phyloP scores from a whole-genome alignment of 495 filamentous ascomycete species.

The Tuber calosporum region DNA sequence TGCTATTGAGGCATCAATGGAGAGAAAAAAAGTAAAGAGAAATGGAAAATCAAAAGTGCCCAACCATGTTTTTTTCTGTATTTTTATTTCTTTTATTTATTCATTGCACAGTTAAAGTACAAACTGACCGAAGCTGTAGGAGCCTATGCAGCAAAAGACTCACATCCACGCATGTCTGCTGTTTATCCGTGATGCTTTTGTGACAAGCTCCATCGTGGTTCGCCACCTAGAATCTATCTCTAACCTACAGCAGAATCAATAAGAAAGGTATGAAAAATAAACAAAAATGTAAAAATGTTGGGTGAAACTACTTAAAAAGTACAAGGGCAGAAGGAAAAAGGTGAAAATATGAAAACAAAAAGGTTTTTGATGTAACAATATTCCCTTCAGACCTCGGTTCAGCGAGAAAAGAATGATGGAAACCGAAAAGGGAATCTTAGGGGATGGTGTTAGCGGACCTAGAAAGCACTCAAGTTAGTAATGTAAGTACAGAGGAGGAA shows the following conservation, averaged over 20 bases:
- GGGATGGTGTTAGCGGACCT: not conserved
- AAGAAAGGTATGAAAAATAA: not conserved
- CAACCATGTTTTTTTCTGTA: not conserved
- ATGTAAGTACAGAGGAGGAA: conserved; percentile 1
- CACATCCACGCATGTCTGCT: not conserved
- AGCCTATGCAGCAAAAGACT: not conserved
- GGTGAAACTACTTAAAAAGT: not conserved
- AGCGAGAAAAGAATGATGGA: not conserved
- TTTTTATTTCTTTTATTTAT: not conserved
- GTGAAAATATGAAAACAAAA: not conserved
- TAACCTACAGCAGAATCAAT: not conserved
- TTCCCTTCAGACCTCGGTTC: not conserved
- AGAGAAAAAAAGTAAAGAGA: not conserved
- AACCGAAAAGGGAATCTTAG: not conserved
- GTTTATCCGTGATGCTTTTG: not conserved
- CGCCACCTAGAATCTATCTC: not conserved
- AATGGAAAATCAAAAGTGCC: not conserved
- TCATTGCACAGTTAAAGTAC: not conserved
- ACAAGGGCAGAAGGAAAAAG: not conserved
- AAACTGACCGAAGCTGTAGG: not conserved
- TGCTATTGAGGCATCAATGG: too few relatives aligned
- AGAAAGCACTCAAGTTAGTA: conserved; percentile 3
- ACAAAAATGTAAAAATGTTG: not conserved
- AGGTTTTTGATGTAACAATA: not conserved
- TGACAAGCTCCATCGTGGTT: not conserved